Conservation (phyloP, 2,329 filamentous ascomycete genomes). For the Diplocarpon mali region DNA sequence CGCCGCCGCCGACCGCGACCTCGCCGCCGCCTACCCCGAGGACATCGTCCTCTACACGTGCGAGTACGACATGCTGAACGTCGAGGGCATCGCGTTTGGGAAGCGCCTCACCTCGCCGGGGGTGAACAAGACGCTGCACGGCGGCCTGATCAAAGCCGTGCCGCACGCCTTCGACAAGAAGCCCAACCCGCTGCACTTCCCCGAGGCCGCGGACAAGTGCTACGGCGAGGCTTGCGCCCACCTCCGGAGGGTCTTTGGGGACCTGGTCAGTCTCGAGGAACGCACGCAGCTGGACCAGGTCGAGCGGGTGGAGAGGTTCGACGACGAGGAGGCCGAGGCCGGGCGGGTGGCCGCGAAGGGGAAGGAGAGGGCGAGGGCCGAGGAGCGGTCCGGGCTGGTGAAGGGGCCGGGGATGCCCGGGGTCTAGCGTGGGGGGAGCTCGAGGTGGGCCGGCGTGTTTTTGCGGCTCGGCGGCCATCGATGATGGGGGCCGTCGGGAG, state of each 20-base stretch:
- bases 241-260: conserved; percentile 22
- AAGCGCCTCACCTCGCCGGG: conserved; percentile 39
- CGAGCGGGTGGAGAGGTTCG: conserved; percentile 22
- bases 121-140: conserved; percentile 44
- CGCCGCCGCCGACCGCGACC: conserved; percentile 40
- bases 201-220: conserved; percentile 22
- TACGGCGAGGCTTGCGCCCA: conserved; percentile 26
- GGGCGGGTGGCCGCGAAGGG: not conserved
- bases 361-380: conserved; percentile 2
- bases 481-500: too few relatives aligned
- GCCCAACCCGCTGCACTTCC: conserved; percentile 43
- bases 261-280: conserved; percentile 16
- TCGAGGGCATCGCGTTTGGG: conserved; percentile 49
- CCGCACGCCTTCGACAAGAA: conserved; percentile 58
- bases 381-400: conserved; percentile 1
- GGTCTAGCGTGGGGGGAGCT: not conserved
- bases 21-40: conserved; percentile 36
- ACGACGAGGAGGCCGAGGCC: conserved; percentile 10
- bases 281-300: conserved; percentile 18
- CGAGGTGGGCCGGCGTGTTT: too few relatives aligned
- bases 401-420: not conserved
- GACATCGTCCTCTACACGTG: conserved; percentile 49
- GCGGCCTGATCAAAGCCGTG: conserved; percentile 46
- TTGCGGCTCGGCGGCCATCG: too few relatives aligned
- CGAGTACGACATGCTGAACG: conserved; percentile 54